phyloP scores from a whole-genome alignment of 169 alveolate genomes.

The Miamiensis avidus region DNA sequence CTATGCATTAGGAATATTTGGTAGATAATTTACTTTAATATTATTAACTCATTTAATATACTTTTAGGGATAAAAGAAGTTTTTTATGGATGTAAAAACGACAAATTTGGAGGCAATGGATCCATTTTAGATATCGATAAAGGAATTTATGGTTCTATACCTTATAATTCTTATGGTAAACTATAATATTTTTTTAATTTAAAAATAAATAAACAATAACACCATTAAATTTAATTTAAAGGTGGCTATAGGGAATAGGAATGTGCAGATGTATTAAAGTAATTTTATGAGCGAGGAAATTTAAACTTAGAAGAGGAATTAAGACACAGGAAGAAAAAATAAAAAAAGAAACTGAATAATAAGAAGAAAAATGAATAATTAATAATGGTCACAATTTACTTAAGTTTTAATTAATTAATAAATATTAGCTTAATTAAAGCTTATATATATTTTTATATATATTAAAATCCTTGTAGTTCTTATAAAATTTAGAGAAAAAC shows the following conservation, averaged over 20 bases:
- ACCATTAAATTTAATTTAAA: conserved; percentile 35
- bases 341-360: no score
- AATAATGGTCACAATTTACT: no score
- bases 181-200: background rate
- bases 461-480: no score
- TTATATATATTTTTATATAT: no score
- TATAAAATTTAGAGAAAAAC: no score
- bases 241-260: conserved; percentile 58
- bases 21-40: background rate
- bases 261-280: conserved; percentile 48
- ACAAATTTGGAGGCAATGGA: conserved; percentile 74
- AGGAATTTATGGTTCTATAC: conserved; percentile 16
- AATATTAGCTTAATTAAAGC: no score
- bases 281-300: conserved; percentile 64
- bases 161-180: conserved; percentile 17
- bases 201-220: background rate
- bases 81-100: conserved; percentile 65
- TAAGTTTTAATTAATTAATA: no score
- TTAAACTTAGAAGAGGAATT: conserved; percentile 58
- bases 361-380: no score
- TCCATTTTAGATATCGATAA: conserved; percentile 48
- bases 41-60: background rate
- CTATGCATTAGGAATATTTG: conserved; percentile 45
- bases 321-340: conserved; percentile 61
- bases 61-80: conserved; percentile 49